Percentiles rank a stretch among this genome's conserved stretches.
phyloP scores from a whole-genome alignment of 1,284 basidiomycete species.

The Rhodotorula glutinis region DNA sequence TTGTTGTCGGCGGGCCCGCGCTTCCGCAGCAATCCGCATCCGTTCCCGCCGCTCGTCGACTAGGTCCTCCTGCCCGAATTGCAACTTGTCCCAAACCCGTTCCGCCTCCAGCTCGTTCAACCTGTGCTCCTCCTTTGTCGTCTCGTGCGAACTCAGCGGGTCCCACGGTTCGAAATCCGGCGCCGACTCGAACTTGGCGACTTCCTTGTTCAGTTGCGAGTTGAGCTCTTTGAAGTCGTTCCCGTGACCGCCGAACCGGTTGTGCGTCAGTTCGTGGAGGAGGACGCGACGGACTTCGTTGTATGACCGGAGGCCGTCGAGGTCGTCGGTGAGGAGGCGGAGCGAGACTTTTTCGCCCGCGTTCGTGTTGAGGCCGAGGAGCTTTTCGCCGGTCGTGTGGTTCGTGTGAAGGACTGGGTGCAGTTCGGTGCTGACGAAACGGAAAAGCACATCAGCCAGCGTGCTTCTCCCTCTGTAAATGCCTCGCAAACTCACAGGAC shows the following conservation, averaged over 20 bases:
- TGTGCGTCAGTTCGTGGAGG: constrained; percentile 73
- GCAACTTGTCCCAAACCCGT: constrained; percentile 14
- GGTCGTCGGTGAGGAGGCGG: constrained; percentile 37
- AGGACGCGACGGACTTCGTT: constrained; percentile 63
- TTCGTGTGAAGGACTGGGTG: constrained; percentile 54
- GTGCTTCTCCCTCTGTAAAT: background rate
- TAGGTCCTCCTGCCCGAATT: constrained; percentile 23
- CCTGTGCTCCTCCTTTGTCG: background rate
- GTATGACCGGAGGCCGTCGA: constrained; percentile 61
- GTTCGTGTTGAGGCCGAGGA: constrained; percentile 68
- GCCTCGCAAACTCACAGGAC: constrained; percentile 41
- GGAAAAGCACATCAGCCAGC: too few relatives aligned
- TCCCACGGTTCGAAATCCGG: constrained; percentile 30
- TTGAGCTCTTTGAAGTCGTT: constrained; percentile 69
- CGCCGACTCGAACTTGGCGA: constrained; percentile 60
- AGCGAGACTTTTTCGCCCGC: constrained; percentile 51
- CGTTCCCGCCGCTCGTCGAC: constrained; percentile 26
- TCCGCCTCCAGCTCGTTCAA: constrained; percentile 23
- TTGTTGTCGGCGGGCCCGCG: constrained; percentile 10
- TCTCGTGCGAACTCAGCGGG: background rate
- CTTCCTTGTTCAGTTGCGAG: constrained; percentile 68
- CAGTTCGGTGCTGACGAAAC: constrained; percentile 22
- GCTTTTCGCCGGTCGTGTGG: constrained; percentile 20
- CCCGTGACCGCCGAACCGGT: constrained; percentile 65
- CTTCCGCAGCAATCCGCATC: constrained; percentile 24